These are phyloP conservation scores for Nowakowskiella sp. DNA, from an alignment of 192 early-diverging fungal species.

Conservation along the genomic window DNA sequence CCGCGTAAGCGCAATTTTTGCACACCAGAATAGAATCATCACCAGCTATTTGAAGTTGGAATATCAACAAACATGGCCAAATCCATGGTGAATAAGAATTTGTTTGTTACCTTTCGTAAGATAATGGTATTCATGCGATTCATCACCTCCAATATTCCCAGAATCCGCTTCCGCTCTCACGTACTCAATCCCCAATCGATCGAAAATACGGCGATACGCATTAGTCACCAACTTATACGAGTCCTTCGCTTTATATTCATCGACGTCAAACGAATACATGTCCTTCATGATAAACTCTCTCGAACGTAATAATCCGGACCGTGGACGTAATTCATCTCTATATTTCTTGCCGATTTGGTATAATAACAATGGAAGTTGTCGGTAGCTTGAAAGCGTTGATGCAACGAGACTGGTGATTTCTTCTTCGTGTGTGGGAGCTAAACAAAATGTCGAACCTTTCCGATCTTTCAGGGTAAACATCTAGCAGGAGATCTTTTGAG, in stretches of 20 bases:
- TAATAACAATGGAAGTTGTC: slow-evolving; percentile 72
- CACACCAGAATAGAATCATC: slow-evolving; percentile 77
- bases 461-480: slow-evolving; percentile 78
- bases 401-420: slow-evolving; percentile 75
- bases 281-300: slow-evolving; percentile 97
- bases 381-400: slow-evolving; percentile 52
- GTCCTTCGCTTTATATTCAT: slow-evolving; percentile 52
- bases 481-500: slow-evolving; percentile 14
- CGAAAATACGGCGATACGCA: slow-evolving; percentile 72
- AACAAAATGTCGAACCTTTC: slow-evolving; percentile 52
- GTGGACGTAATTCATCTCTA: slow-evolving; percentile 74
- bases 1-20: slow-evolving; percentile 63
- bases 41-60: slow-evolving; percentile 38
- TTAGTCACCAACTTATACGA: slow-evolving; percentile 67
- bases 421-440: slow-evolving; percentile 90
- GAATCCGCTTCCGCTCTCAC: slow-evolving; percentile 76
- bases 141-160: slow-evolving; percentile 81
- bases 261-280: slow-evolving; percentile 80
- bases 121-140: slow-evolving; percentile 88
- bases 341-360: slow-evolving; percentile 83
- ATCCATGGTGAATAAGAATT: not conserved
- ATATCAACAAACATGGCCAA: not conserved
- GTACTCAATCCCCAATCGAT: slow-evolving; percentile 65
- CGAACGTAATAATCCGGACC: slow-evolving; percentile 73
- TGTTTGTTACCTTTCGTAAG: slow-evolving; percentile 46